Evolutionary conservation across 2,329 filamentous ascomycete genomes (phyloP), one percentile per base, ranked within the genome.

Genomic region (Aureobasidium sp.): DNA sequence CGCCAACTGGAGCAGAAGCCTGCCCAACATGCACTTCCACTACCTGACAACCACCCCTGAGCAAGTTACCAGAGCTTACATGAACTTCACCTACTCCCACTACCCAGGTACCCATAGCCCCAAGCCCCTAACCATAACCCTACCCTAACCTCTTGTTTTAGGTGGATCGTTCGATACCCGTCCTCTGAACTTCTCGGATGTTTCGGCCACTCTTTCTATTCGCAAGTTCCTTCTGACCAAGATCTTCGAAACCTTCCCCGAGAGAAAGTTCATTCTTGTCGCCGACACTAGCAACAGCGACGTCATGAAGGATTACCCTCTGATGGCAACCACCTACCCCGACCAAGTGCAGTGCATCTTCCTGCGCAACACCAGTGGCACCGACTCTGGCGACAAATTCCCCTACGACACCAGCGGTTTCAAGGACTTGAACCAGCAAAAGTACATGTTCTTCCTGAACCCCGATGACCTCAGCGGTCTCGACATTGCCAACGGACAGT

Each of bases 21-120:
- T 89, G 15, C 80, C 83, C 0, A 80, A 89, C 67, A 78, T 85
- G 63, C 88, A 91, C 70, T 92, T 91, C 76, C 88, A 91, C 74
- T 92, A 92, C 74, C 78, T 92, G 21, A 92, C 88, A 0, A 92
- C 88, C 0, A 90, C 88, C 0, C 88, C 88, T 0, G 88, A 91
- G 73, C 88, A 92, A 70, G 80, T 84, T 4, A 90, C 88, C 0
- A 79, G 88, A 43, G 87, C 85, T 65, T 92, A 92, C 74, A 90
- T 90, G 87, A 81, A 87, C 62, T 82, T 87, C 73, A 90, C 92
- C 71, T 91, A 88, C 77, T 82, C 83, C 68, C 89, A 81, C 7
- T 92, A 92, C 69, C 89, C 89, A 0, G 81, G n/a, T n/a, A n/a
- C n/a, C n/a, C n/a, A n/a, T n/a, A n/a, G n/a, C n/a, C n/a, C n/a